Evolutionary conservation across 2,329 filamentous ascomycete genomes (phyloP).

Genomic region (Colletotrichum sp.): DNA sequence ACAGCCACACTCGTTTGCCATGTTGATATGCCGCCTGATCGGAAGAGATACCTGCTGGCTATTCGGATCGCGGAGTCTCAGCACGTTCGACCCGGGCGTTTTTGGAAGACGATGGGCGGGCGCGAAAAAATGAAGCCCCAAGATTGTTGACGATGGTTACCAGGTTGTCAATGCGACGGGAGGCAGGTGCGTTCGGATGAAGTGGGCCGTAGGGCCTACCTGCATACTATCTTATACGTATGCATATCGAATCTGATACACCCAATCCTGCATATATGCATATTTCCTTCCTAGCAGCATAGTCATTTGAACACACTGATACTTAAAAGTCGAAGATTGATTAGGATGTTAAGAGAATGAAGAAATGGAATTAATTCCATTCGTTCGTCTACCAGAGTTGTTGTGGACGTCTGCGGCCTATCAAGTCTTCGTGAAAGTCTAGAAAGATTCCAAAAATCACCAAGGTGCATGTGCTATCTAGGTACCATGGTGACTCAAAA

Average conservation of each 20-base stretch:
- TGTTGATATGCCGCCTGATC: not conserved
- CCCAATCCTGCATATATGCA: rapidly evolving
- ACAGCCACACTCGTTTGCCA: not conserved
- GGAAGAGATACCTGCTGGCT: not conserved
- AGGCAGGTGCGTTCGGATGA: not conserved
- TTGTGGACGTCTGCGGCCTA: not conserved
- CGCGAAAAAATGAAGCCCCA: not conserved
- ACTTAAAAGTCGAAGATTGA: rapidly evolving
- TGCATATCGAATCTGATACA: rapidly evolving
- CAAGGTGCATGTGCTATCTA: not conserved
- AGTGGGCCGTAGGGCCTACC: not conserved
- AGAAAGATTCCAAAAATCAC: not conserved
- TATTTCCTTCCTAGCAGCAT: no score
- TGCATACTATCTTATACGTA: rapidly evolving
- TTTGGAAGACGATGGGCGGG: not conserved
- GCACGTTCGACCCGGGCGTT: not conserved
- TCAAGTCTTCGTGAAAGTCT: not conserved
- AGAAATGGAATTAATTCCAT: rapidly evolving
- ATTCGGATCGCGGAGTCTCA: not conserved
- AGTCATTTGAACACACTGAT: not conserved
- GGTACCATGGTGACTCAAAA: not conserved
- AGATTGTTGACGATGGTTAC: not conserved
- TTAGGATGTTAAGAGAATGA: rapidly evolving
- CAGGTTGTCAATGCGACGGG: not conserved
- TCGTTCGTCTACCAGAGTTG: rapidly evolving